Percentiles rank a stretch among this genome's conserved stretches.
Conservation (phyloP, 2,329 filamentous ascomycete genomes). For the Colletotrichum navitas region DNA sequence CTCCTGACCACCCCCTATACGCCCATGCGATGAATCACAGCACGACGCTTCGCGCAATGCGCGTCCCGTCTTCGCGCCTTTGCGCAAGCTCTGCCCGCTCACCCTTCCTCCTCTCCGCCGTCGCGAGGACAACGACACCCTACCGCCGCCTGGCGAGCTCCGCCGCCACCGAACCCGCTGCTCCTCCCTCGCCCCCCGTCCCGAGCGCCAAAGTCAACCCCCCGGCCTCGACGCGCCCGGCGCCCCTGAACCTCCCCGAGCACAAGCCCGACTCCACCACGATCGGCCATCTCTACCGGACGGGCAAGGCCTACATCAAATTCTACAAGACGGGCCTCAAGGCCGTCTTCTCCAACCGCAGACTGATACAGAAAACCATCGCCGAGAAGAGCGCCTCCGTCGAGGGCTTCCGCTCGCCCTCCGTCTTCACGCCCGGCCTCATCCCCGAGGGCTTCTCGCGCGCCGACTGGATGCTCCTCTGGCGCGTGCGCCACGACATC, state of each 20-base stretch:
- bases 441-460: constrained; percentile 63
- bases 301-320: constrained; percentile 80
- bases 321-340: constrained; percentile 93
- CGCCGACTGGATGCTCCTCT: constrained; percentile 77
- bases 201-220: constrained; percentile 69
- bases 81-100: constrained; percentile 12
- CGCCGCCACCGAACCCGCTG: constrained; percentile 11
- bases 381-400: constrained; percentile 60
- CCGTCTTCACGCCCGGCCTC: constrained; percentile 51
- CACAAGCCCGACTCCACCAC: constrained; percentile 60
- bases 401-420: constrained; percentile 69
- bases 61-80: constrained; percentile 29
- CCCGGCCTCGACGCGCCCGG: constrained; percentile 78
- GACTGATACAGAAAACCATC: constrained; percentile 61
- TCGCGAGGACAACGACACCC: constrained; percentile 16
- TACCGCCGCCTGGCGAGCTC: constrained; percentile 35
- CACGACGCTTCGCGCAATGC: constrained; percentile 42
- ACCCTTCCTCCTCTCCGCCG: constrained; percentile 2
- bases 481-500: constrained; percentile 78
- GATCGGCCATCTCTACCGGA: constrained; percentile 59
- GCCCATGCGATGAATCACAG: constrained; percentile 42
- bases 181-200: constrained; percentile 20
- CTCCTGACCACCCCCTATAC: neutral
- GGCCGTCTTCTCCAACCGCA: constrained; percentile 77
- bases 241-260: constrained; percentile 73